Conservation (phyloP, 2,329 filamentous ascomycete genomes). For the Monilinia aucupariae region DNA sequence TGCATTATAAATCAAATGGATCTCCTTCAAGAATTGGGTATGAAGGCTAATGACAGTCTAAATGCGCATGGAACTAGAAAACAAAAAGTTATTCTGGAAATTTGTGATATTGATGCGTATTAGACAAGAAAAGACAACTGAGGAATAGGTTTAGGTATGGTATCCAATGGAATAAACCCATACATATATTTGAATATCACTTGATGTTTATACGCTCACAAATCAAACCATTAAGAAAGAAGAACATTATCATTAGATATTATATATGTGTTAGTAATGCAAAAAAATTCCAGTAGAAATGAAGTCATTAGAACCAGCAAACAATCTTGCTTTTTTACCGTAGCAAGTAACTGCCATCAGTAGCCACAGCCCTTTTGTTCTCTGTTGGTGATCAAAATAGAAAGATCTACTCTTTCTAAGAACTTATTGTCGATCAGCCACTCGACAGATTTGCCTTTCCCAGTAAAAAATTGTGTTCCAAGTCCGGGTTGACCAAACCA, state of each 20-base stretch:
- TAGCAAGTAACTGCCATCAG: not conserved
- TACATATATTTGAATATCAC: not conserved
- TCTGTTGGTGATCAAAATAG: constrained; percentile 4
- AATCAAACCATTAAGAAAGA: fast-evolving
- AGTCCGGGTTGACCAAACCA: constrained; percentile 16
- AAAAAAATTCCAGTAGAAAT: not conserved
- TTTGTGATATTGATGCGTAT: not conserved
- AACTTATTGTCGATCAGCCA: not conserved
- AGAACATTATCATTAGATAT: not conserved
- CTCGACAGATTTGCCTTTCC: not conserved
- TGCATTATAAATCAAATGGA: not conserved
- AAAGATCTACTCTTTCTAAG: constrained; percentile 2
- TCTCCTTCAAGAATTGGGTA: not conserved
- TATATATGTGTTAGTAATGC: not conserved
- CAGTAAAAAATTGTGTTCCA: constrained; percentile 3
- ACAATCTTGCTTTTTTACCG: not conserved
- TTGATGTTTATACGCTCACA: not conserved
- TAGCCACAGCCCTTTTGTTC: constrained; percentile 5
- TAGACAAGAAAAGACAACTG: not conserved
- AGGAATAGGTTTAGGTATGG: not conserved
- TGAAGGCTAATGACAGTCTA: not conserved
- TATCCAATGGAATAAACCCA: not conserved
- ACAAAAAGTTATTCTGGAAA: not conserved
- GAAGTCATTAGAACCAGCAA: not conserved
- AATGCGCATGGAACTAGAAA: not conserved